Evolutionary conservation across 2,329 filamentous ascomycete genomes (phyloP), one percentile per base, ranked within the genome.

Genomic region (Aspergillus versicolor): DNA sequence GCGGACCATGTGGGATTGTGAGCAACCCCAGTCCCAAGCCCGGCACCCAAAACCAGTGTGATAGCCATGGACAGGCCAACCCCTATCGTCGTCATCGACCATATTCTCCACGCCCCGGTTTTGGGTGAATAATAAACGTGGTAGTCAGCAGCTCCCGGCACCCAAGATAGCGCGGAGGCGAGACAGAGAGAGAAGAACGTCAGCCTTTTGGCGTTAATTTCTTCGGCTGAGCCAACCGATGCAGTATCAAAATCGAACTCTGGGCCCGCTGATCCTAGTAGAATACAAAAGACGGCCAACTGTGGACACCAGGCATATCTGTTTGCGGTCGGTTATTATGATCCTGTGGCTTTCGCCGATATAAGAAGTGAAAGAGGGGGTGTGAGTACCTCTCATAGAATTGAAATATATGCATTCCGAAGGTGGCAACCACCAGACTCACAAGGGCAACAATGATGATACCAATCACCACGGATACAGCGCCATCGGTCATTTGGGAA

Each of bases 101-200:
- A 78, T 30, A 70, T 71, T 41, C 69, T 69, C 61, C 68, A 71
- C 49, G 68, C 69, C 49, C 68, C 69, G 12, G 74, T 73, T 3
- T 68, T 61, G 2, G 72, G 67, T 0, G 75, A 73, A 56, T 77
- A 76, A 60, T 79, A 78, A 41, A 78, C 76, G 43, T 75, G 78
- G 60, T 77, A 78, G 57, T 79, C 77, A 6, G 75, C 72, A 13
- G 69, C 70, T 5, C 71, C 61, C 1, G 72, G 71, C 0, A 70
- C 63, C 71, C 72, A 74, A 3, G 72, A 64, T 11, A 77, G 67
- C 6, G 67, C 61, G 2, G 70, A 64, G 0, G 75, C 75, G 15
- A 76, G 58, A 19, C 70, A 70, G 2, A 76, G 63, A 0, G 73
- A 73, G 56, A 76, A 70, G 47, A 73, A 76, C 1, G 68, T 69